Evolutionary conservation across 2,329 filamentous ascomycete species (phyloP).

Genomic region (Fusarium sp.): DNA sequence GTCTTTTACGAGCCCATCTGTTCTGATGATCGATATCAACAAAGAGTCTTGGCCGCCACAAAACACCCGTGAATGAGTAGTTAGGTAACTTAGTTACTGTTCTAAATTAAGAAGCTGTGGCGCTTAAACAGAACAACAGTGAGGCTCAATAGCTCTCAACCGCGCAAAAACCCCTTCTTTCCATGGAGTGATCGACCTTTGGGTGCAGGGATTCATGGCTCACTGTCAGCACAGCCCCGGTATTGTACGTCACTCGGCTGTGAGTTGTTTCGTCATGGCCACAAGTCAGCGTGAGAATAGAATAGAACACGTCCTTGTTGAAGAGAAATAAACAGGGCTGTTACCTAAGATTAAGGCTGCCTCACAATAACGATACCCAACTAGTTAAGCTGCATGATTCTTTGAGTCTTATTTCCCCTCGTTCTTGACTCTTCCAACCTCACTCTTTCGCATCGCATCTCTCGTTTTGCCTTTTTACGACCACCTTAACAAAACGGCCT

Average conservation of each 20-base stretch:
- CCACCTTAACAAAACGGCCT: too few species aligned
- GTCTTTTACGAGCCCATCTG: background rate
- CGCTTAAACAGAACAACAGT: constrained; percentile 16
- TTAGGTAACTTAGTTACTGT: constrained; percentile 15
- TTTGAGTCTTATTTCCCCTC: constrained; percentile 6
- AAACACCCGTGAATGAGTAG: background rate
- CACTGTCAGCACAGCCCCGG: constrained; percentile 47
- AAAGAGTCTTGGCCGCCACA: constrained; percentile 25
- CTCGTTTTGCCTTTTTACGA: too few species aligned
- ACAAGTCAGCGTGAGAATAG: constrained; percentile 30
- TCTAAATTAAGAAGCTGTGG: constrained; percentile 43
- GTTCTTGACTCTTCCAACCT: constrained; percentile 6
- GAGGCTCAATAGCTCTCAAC: constrained; percentile 33
- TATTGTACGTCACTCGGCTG: constrained; percentile 45
- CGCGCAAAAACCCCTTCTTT: constrained; percentile 12
- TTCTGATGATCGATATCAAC: background rate
- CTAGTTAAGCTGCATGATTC: background rate
- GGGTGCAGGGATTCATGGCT: constrained; percentile 31
- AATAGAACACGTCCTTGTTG: constrained; percentile 16
- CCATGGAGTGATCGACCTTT: constrained; percentile 31
- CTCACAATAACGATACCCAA: constrained; percentile 3
- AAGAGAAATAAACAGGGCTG: constrained; percentile 23
- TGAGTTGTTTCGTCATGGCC: constrained; percentile 37
- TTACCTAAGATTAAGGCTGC: constrained; percentile 8
- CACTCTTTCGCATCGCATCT: constrained; percentile 6